Conservation (phyloP, 176 grass and related monocot genomes). For the Hordeum vulgare region DNA sequence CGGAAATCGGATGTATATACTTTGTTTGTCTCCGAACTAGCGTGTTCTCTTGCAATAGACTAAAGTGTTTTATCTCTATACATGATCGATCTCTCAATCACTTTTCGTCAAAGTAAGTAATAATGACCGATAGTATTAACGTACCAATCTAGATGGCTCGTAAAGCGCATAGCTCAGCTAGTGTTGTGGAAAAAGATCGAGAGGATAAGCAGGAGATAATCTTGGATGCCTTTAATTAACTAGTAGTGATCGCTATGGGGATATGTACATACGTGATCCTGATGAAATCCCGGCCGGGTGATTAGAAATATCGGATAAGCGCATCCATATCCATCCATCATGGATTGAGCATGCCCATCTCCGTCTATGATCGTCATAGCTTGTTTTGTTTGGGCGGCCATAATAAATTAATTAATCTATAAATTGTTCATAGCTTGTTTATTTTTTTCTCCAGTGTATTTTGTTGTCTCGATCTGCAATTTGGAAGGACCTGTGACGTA, state of each 20-base stretch:
- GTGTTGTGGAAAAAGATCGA: not conserved
- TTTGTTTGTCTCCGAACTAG: not conserved
- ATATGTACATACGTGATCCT: not conserved
- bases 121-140: not conserved
- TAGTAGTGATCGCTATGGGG: not conserved
- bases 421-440: not conserved
- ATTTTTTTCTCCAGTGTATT: not conserved
- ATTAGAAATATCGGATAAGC: conserved; percentile 1
- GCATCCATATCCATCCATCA: not conserved
- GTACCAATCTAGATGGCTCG: not conserved
- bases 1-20: too few relatives aligned
- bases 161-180: not conserved
- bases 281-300: not conserved
- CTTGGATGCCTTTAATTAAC: not conserved
- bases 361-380: not conserved
- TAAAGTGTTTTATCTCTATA: not conserved
- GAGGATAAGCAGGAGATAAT: not conserved
- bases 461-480: not conserved
- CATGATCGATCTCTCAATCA: not conserved
- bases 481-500: not conserved
- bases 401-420: not conserved
- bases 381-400: not conserved
- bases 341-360: not conserved
- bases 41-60: not conserved
- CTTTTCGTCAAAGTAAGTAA: too few relatives aligned